phyloP scores from a whole-genome alignment of 2,329 filamentous ascomycete genomes.

The Neofusicoccum sp. region DNA sequence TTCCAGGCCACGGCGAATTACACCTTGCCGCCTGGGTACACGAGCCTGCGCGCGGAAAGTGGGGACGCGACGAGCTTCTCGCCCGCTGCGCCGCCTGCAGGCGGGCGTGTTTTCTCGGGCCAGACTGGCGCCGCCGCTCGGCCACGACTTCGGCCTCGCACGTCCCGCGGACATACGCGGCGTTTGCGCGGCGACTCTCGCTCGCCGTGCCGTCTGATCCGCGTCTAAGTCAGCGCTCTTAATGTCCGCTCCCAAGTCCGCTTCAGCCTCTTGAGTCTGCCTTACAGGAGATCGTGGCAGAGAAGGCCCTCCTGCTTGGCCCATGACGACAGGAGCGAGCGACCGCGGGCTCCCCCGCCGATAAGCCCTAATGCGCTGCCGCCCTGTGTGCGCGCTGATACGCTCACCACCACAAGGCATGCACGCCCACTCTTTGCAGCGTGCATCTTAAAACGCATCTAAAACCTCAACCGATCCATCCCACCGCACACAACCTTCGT shows the following conservation, averaged over 20 bases:
- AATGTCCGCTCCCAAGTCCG: not conserved
- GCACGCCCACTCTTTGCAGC: constrained; percentile 1
- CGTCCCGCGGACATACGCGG: not conserved
- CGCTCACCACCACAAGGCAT: not conserved
- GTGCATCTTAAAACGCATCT: not conserved
- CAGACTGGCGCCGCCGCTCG: not conserved
- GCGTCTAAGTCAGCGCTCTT: not conserved
- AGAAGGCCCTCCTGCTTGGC: not conserved
- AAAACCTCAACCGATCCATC: constrained; percentile 5
- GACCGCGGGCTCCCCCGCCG: not conserved
- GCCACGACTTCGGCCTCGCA: not conserved
- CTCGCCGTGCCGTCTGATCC: not conserved
- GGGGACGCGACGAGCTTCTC: not conserved
- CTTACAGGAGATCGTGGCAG: not conserved
- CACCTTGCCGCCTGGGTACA: constrained; percentile 5
- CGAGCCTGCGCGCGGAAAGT: not conserved
- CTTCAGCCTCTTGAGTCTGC: not conserved
- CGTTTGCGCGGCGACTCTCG: not conserved
- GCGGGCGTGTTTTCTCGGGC: not conserved
- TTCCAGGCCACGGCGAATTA: not conserved
- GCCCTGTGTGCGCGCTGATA: not conserved
- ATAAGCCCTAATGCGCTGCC: not conserved
- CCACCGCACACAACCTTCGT: not conserved
- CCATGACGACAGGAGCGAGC: not conserved
- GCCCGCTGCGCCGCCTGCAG: not conserved